These are phyloP conservation scores for Mucor mucedo DNA, from an alignment of 371 early-diverging fungal genomes.

Conservation along the genomic window DNA sequence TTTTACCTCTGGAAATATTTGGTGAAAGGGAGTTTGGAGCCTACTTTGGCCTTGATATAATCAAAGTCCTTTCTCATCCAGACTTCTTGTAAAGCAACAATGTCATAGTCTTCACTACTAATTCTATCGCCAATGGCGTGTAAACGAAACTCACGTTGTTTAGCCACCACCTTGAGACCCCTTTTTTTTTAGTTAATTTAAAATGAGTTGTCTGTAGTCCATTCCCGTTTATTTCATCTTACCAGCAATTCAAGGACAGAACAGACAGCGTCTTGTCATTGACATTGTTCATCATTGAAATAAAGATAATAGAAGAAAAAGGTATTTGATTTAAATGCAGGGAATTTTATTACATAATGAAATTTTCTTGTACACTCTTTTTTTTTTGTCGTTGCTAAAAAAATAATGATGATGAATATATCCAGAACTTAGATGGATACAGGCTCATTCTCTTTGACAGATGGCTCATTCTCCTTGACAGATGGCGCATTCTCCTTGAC, in stretches of 20 bases:
- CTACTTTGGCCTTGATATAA: slow-evolving; percentile 37
- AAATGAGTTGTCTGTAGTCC: too few species aligned
- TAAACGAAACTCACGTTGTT: slow-evolving; percentile 53
- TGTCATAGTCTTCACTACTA: slow-evolving; percentile 47
- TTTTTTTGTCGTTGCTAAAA: too few species aligned
- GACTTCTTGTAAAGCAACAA: slow-evolving; percentile 69
- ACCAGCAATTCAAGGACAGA: slow-evolving; percentile 64
- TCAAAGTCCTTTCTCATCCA: slow-evolving; percentile 65
- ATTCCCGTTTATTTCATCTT: slow-evolving; percentile 2
- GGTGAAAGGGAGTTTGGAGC: slow-evolving; percentile 42
- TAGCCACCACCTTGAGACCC: slow-evolving; percentile 62
- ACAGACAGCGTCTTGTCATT: slow-evolving; percentile 39
- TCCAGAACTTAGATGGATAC: too few species aligned
- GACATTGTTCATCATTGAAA: slow-evolving; percentile 1
- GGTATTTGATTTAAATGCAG: not conserved
- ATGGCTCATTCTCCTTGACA: too few species aligned
- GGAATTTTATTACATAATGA: too few species aligned
- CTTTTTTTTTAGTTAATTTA: slow-evolving; percentile 23
- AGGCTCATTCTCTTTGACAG: too few species aligned
- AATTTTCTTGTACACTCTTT: too few species aligned
- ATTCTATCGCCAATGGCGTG: slow-evolving; percentile 59
- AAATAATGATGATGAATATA: too few species aligned
- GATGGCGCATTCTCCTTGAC: not conserved
- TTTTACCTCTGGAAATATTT: slow-evolving; percentile 57
- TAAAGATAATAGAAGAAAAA: not conserved